A percentile compares a stretch with the other conserved stretches of the same genome.
Conservation (phyloP, 2,329 filamentous ascomycete genomes). For the Blumeriella jaapii region DNA sequence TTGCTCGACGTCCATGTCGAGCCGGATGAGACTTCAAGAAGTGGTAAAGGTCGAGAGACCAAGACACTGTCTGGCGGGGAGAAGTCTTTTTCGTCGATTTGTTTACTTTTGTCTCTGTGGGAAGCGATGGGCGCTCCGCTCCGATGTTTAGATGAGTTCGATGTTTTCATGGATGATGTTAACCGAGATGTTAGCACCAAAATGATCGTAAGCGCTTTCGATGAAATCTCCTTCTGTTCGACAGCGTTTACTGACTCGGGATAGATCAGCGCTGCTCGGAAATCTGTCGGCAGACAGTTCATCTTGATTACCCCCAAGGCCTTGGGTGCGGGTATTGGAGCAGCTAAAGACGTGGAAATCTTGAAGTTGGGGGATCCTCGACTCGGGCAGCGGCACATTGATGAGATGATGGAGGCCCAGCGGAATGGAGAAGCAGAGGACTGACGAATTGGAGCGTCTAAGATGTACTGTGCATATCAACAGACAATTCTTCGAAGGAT, state of each 20-base stretch:
- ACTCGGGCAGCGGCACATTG: slow-evolving; percentile 29
- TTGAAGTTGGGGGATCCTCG: slow-evolving; percentile 55
- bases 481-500: too few species aligned
- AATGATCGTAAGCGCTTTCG: slow-evolving; percentile 60
- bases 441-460: too few species aligned
- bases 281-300: slow-evolving; percentile 83
- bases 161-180: slow-evolving; percentile 98
- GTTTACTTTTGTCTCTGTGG: slow-evolving; percentile 85
- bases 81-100: slow-evolving; percentile 96
- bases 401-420: slow-evolving; percentile 16
- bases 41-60: slow-evolving; percentile 63
- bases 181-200: slow-evolving; percentile 88
- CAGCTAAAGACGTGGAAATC: slow-evolving; percentile 62
- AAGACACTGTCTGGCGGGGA: slow-evolving; percentile 93
- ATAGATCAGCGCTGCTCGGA: slow-evolving; percentile 71
- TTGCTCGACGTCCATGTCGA: slow-evolving; percentile 68
- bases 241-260: slow-evolving; percentile 16
- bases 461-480: too few species aligned
- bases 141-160: slow-evolving; percentile 92
- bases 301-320: slow-evolving; percentile 93
- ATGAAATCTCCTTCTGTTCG: slow-evolving; percentile 1
- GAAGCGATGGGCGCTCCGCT: slow-evolving; percentile 96
- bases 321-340: slow-evolving; percentile 48
- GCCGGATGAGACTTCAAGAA: slow-evolving; percentile 57
- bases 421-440: neutral